These are phyloP conservation scores for Metahyphopichia silvanorum DNA, from an alignment of 805 yeast genomes.

Conservation along the genomic window DNA sequence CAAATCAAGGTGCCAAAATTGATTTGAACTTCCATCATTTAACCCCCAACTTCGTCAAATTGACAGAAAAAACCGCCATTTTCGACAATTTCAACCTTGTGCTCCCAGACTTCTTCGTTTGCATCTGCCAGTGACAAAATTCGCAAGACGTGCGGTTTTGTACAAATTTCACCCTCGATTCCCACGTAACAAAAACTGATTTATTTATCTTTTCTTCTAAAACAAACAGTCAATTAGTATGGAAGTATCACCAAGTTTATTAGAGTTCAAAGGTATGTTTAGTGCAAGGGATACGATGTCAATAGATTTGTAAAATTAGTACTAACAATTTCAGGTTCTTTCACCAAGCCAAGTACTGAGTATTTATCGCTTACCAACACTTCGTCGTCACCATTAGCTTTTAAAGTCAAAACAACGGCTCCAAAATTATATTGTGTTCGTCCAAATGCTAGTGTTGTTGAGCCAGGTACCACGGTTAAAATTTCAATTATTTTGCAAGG, in stretches of 20 bases:
- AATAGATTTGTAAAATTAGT: neutral
- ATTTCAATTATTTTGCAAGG: slow-evolving; percentile 88
- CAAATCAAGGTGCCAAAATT: too few species aligned
- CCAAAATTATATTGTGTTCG: slow-evolving; percentile 94
- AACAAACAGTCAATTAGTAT: slow-evolving; percentile 44
- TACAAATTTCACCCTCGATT: too few species aligned
- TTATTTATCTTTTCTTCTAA: too few species aligned
- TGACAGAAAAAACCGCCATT: too few species aligned
- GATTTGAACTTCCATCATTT: too few species aligned
- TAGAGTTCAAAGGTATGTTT: slow-evolving; percentile 77
- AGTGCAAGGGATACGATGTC: too few species aligned
- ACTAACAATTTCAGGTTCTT: slow-evolving; percentile 52
- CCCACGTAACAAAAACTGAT: too few species aligned
- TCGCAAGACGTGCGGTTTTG: too few species aligned
- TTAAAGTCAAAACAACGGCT: slow-evolving; percentile 97
- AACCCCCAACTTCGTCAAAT: too few species aligned
- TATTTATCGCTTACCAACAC: slow-evolving; percentile 54
- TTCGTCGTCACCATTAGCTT: slow-evolving; percentile 62
- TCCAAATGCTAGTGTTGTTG: slow-evolving; percentile 84
- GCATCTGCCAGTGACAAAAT: too few species aligned
- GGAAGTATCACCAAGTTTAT: slow-evolving; percentile 68
- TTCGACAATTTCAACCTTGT: too few species aligned
- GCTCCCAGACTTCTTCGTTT: too few species aligned
- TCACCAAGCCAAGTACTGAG: slow-evolving; percentile 69
- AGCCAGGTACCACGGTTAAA: slow-evolving; percentile 68